Percentiles rank a stretch among this genome's conserved stretches.
These are phyloP conservation scores for Neoarthrinium moseri DNA, from an alignment of 2,329 filamentous ascomycete genomes.

Conservation along the genomic window DNA sequence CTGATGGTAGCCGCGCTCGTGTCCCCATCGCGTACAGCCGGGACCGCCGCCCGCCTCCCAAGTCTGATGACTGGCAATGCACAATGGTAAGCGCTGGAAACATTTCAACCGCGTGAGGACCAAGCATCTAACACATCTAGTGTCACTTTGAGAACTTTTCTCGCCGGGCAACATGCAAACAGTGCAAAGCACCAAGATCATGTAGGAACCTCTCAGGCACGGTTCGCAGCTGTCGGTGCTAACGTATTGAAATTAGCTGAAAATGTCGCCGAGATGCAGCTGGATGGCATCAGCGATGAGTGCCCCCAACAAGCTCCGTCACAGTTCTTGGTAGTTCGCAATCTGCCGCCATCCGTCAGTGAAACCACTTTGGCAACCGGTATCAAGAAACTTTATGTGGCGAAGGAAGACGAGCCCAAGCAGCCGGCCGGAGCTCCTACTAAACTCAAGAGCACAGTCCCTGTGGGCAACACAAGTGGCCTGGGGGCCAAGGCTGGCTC, in stretches of 20 bases:
- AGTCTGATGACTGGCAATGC: slow-evolving; percentile 38
- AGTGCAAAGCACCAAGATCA: slow-evolving; percentile 32
- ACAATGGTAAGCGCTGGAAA: slow-evolving; percentile 33
- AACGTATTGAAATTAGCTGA: slow-evolving; percentile 21
- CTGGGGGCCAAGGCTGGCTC: slow-evolving; percentile 72
- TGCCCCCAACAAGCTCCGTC: slow-evolving; percentile 56
- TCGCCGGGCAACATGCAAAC: slow-evolving; percentile 30
- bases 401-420: slow-evolving; percentile 50
- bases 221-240: background rate
- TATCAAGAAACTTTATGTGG: slow-evolving; percentile 69
- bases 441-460: slow-evolving; percentile 60
- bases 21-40: slow-evolving; percentile 36
- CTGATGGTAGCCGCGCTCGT: slow-evolving; percentile 27
- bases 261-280: slow-evolving; percentile 31
- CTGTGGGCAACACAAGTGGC: slow-evolving; percentile 53
- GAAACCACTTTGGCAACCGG: slow-evolving; percentile 73
- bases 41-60: slow-evolving; percentile 30
- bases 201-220: slow-evolving; percentile 18
- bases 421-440: slow-evolving; percentile 42
- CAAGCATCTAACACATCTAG: slow-evolving; percentile 13
- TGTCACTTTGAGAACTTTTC: slow-evolving; percentile 34
- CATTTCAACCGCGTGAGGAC: background rate
- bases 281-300: slow-evolving; percentile 49
- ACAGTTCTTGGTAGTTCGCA: slow-evolving; percentile 74
- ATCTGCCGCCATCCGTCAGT: slow-evolving; percentile 66